Evolutionary conservation across 2,329 filamentous ascomycete species (phyloP).

Genomic region (Penicillium frequentans): DNA sequence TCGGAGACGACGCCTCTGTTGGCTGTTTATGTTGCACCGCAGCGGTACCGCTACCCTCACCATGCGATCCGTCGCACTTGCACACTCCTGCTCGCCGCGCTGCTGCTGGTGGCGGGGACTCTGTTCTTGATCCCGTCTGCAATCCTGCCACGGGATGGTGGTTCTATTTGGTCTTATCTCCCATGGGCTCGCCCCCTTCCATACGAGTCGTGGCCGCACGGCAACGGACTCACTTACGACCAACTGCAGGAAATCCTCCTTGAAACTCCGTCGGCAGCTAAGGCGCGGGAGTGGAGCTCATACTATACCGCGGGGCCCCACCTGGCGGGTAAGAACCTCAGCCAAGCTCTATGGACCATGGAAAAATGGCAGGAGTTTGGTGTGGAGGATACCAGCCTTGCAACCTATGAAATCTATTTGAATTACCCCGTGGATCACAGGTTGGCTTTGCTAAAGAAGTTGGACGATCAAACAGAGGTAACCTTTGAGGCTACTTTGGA

Average conservation of each 20-base stretch:
- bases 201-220: slow-evolving; percentile 41
- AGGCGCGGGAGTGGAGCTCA: slow-evolving; percentile 68
- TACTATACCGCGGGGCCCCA: slow-evolving; percentile 79
- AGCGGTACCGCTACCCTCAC: slow-evolving; percentile 44
- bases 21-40: slow-evolving; percentile 41
- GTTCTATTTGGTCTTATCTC: slow-evolving; percentile 40
- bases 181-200: slow-evolving; percentile 42
- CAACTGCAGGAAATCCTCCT: slow-evolving; percentile 57
- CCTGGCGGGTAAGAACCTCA: slow-evolving; percentile 74
- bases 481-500: slow-evolving; percentile 77
- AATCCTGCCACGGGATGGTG: slow-evolving; percentile 38
- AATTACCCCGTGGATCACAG: slow-evolving; percentile 75
- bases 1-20: slow-evolving; percentile 46
- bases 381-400: slow-evolving; percentile 57
- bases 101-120: slow-evolving; percentile 40
- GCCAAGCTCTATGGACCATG: slow-evolving; percentile 74
- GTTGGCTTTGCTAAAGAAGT: slow-evolving; percentile 63
- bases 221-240: slow-evolving; percentile 52
- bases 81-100: slow-evolving; percentile 38
- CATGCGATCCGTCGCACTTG: slow-evolving; percentile 44
- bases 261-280: slow-evolving; percentile 54
- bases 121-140: slow-evolving; percentile 44
- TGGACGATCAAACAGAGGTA: slow-evolving; percentile 50
- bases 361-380: slow-evolving; percentile 73
- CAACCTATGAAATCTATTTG: slow-evolving; percentile 72